Percentiles rank a stretch among this genome's conserved stretches.
These are phyloP conservation scores for Chloranthus sessilifolius DNA, from an alignment of 164 flowering plant species.

Conservation along the genomic window DNA sequence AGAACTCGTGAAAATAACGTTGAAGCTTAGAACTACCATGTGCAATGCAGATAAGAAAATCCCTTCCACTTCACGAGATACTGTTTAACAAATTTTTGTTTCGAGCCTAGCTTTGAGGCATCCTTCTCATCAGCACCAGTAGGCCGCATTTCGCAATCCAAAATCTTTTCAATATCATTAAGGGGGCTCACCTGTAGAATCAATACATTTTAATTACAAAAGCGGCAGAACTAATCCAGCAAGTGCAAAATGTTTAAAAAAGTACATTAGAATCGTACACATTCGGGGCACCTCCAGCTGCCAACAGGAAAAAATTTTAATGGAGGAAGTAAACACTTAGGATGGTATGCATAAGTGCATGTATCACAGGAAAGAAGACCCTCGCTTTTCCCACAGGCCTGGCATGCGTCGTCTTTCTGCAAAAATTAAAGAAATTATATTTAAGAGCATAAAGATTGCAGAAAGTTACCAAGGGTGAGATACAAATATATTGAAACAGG, in stretches of 20 bases:
- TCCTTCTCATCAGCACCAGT: slow-evolving; percentile 70
- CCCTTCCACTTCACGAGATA: slow-evolving; percentile 99
- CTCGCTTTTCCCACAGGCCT: slow-evolving; percentile 71
- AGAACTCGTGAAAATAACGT: no score
- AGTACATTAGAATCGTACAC: slow-evolving; percentile 53
- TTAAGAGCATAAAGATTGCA: neutral
- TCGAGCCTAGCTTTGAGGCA: slow-evolving; percentile 70
- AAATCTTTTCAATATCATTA: slow-evolving; percentile 88
- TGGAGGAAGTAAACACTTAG: slow-evolving; percentile 79
- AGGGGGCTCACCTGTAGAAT: slow-evolving; percentile 79
- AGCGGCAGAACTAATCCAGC: neutral
- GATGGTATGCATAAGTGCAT: slow-evolving; percentile 80
- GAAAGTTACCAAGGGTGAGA: no score
- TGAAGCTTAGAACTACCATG: slow-evolving; percentile 85
- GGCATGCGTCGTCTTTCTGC: slow-evolving; percentile 79
- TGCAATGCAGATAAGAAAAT: slow-evolving; percentile 87
- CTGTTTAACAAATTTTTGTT: slow-evolving; percentile 90
- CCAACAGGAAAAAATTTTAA: slow-evolving; percentile 53
- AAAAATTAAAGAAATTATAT: slow-evolving; percentile 5
- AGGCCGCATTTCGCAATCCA: slow-evolving; percentile 94
- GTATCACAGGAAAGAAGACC: slow-evolving; percentile 66
- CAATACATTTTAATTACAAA: slow-evolving; percentile 6
- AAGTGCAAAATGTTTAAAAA: neutral
- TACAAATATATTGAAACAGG: no score
- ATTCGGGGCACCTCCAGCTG: slow-evolving; percentile 96